Evolutionary conservation across 2,329 filamentous ascomycete genomes (phyloP).

Genomic region (Colletotrichum simmondsii): DNA sequence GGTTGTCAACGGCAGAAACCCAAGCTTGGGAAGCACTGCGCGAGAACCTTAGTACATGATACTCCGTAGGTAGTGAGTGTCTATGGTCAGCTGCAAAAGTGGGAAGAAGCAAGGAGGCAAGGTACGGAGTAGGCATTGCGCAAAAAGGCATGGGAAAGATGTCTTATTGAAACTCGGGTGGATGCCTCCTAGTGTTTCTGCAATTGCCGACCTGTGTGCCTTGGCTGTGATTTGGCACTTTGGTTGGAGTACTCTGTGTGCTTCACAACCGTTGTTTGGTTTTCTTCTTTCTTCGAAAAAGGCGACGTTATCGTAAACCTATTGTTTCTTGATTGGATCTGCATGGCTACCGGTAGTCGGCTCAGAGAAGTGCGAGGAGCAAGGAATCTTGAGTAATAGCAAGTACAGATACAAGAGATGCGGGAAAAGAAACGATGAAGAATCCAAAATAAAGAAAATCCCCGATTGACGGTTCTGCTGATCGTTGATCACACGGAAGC

Average conservation of each 20-base stretch:
- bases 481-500: constrained; percentile 31
- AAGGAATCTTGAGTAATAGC: not conserved
- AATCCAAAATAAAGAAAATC: constrained; percentile 7
- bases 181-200: constrained; percentile 11
- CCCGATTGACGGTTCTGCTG: constrained; percentile 18
- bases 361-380: not conserved
- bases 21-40: constrained; percentile 5
- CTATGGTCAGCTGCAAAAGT: not conserved
- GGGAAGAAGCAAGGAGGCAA: not conserved
- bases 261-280: not conserved
- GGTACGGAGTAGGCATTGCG: constrained; percentile 3
- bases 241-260: not conserved
- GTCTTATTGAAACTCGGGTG: constrained; percentile 23
- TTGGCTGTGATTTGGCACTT: not conserved
- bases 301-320: not conserved
- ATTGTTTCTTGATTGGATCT: not conserved
- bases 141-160: constrained; percentile 4
- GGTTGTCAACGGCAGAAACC: constrained; percentile 1
- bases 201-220: constrained; percentile 17
- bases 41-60: not conserved
- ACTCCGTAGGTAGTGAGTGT: not conserved
- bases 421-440: constrained; percentile 22
- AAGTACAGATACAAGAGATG: not conserved
- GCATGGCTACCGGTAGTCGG: not conserved
- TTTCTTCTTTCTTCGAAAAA: not conserved